These are phyloP conservation scores for Tilletia horrida DNA, from an alignment of 1,284 basidiomycete species.

Conservation along the genomic window DNA sequence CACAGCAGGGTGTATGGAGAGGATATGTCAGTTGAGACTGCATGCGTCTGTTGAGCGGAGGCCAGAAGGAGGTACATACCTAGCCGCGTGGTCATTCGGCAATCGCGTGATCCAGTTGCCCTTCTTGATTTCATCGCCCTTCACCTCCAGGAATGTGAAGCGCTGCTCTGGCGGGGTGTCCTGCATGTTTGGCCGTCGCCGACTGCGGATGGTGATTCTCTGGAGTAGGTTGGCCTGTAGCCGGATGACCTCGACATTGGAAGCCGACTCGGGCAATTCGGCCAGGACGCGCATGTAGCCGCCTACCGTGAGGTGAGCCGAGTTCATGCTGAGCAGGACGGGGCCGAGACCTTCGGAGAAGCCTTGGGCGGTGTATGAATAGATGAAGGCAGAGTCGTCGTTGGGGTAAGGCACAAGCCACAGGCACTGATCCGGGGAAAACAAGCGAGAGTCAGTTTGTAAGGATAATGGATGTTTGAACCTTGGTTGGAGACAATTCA, in stretches of 20 bases:
- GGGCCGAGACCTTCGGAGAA: conserved; percentile 15
- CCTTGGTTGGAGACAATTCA: not conserved
- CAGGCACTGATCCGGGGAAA: not conserved
- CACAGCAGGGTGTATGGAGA: not conserved
- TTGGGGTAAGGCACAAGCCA: conserved; percentile 11
- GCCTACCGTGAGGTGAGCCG: conserved; percentile 6
- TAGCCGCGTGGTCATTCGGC: conserved; percentile 2
- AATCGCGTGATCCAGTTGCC: not conserved
- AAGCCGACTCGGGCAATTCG: not conserved
- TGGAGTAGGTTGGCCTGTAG: not conserved
- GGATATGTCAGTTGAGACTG: not conserved
- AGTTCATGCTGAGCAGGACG: conserved; percentile 7
- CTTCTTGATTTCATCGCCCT: conserved; percentile 1
- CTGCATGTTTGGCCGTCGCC: not conserved
- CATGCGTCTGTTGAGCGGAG: not conserved
- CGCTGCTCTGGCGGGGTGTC: conserved; percentile 1
- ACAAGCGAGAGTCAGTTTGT: not conserved
- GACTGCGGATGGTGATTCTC: not conserved
- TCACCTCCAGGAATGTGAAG: conserved; percentile 1
- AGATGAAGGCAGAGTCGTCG: conserved; percentile 9
- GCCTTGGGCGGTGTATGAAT: conserved; percentile 13
- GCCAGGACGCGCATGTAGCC: conserved; percentile 3
- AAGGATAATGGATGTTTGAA: not conserved
- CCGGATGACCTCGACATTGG: not conserved
- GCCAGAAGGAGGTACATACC: not conserved